Evolutionary conservation across 176 grass and related monocot species (phyloP).

Genomic region (Oryza meyeriana): DNA sequence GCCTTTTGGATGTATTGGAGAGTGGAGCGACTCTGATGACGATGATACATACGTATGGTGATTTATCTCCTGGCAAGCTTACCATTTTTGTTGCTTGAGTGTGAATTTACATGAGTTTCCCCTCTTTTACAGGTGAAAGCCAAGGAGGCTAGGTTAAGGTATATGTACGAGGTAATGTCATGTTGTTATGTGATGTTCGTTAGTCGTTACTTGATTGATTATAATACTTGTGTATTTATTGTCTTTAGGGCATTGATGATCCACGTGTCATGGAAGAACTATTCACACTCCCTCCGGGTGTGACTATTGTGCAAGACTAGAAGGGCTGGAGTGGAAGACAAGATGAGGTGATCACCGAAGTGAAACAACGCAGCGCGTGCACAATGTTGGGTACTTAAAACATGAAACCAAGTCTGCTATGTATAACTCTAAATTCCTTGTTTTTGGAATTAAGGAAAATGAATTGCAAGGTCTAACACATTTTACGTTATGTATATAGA

Average conservation of each 20-base stretch:
- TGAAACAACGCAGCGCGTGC: too few relatives aligned
- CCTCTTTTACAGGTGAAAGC: background rate
- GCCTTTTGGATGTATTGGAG: background rate
- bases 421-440: too few relatives aligned
- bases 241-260: conserved; percentile 11
- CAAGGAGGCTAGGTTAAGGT: conserved; percentile 5
- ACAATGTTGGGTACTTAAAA: too few relatives aligned
- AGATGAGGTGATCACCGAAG: too few relatives aligned
- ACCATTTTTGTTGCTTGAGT: background rate
- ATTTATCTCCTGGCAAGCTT: background rate
- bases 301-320: background rate
- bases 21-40: background rate
- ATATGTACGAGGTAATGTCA: conserved; percentile 23
- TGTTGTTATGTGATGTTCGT: background rate
- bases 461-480: too few relatives aligned
- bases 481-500: too few relatives aligned
- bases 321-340: too few relatives aligned
- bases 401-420: too few relatives aligned
- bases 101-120: background rate
- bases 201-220: background rate
- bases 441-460: too few relatives aligned
- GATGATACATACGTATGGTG: background rate
- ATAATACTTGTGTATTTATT: background rate
- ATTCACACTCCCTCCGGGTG: background rate
- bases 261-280: background rate